Percentiles rank a stretch among this genome's conserved stretches.
Conservation (phyloP, 768 basidiomycete genomes). For the Suillus spraguei region DNA sequence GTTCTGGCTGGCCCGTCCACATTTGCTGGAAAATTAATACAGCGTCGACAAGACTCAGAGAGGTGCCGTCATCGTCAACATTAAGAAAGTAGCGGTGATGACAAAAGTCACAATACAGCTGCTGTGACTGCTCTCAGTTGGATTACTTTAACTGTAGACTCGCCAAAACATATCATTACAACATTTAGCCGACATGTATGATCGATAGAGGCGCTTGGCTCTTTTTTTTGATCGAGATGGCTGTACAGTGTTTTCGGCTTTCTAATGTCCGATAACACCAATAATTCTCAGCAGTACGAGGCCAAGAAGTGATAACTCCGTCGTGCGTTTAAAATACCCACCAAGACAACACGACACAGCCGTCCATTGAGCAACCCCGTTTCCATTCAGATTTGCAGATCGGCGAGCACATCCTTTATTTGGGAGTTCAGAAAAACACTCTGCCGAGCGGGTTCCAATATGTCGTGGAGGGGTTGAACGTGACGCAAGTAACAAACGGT, state of each 20-base stretch:
- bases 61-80: background rate
- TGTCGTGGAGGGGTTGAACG: no score
- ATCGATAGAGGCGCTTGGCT: background rate
- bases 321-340: no score
- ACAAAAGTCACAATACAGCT: background rate
- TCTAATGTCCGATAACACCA: slow-evolving; percentile 37
- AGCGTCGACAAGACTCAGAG: background rate
- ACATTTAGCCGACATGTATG: background rate
- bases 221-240: background rate
- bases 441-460: no score
- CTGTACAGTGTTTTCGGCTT: background rate
- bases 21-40: slow-evolving; percentile 48
- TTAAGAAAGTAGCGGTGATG: background rate
- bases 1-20: slow-evolving; percentile 73
- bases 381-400: no score
- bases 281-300: slow-evolving; percentile 34
- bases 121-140: background rate
- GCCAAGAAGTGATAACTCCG: slow-evolving; percentile 21
- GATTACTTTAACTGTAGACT: background rate
- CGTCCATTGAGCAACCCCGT: no score
- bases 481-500: no score
- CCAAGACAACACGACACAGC: no score
- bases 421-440: no score
- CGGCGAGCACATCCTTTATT: no score
- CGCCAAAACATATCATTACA: background rate